Percentiles rank a stretch among this genome's conserved stretches.
Evolutionary conservation across 805 yeast species (phyloP).

Genomic region (Brettanomyces bruxellensis): DNA sequence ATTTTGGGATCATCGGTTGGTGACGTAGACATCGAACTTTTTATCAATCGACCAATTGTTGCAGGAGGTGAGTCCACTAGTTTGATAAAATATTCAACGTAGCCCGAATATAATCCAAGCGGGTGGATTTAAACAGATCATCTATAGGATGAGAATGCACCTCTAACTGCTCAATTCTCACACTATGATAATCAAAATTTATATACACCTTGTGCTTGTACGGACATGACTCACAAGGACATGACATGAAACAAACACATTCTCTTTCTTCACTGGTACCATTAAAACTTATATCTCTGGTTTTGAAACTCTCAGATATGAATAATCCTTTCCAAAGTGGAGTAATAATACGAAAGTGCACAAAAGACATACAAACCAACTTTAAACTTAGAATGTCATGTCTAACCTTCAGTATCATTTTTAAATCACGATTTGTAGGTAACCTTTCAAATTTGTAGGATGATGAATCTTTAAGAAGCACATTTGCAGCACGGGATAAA

Average conservation of each 20-base stretch:
- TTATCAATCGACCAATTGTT: neutral
- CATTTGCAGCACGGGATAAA: neutral
- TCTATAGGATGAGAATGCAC: neutral
- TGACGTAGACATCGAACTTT: too few species aligned
- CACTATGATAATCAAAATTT: neutral
- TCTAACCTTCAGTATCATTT: neutral
- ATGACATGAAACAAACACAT: neutral
- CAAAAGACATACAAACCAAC: neutral
- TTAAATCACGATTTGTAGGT: neutral
- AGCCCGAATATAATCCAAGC: neutral
- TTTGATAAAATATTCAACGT: neutral
- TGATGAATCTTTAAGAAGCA: neutral
- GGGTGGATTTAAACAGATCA: too few species aligned
- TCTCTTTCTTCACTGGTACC: neutral
- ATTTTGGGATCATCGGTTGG: too few species aligned
- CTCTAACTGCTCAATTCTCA: neutral
- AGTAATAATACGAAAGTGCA: neutral
- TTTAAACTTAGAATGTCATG: neutral
- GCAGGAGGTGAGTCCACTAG: neutral
- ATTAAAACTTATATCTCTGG: neutral
- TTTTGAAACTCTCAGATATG: neutral
- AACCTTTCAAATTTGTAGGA: neutral
- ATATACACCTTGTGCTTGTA: neutral
- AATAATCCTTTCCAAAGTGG: neutral
- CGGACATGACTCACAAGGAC: neutral